Base-by-base conservation (phyloP, 305 asterid species). In the Fraxinus ornus region DNA sequence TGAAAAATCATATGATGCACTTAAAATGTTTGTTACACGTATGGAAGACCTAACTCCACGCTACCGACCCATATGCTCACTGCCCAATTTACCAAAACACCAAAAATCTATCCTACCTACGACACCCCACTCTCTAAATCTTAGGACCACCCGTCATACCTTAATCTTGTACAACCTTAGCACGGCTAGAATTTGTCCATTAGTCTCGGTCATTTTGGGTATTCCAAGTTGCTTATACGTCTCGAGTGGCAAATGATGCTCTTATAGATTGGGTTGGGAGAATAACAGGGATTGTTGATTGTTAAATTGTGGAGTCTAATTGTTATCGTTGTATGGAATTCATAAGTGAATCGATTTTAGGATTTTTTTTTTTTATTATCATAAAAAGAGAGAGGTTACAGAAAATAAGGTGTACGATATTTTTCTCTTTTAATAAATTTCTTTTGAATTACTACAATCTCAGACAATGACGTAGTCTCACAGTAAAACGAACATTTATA, bases 41-140 rank as follows among this genome's bases (percentile, higher is more conserved):
- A 83, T 86, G 93, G 88, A 87, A 79, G 88, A 73, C 86, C 83
- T 64, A 80, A 77, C 78, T 88, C 90, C 91, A 84, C 90, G 86
- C 83, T 57, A 0, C 35, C 83, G 81, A 79, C 86, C 89, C 86
- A 81, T 70, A 82, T 39, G 76, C 62, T 10, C 7, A 35, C 76
- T 41, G 76, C 30, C 83, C 76, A 83, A 15, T 73, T 83, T 74
- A 52, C 80, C 80, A 57, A 70, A 52, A 82, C 28, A 41, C 74
- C 81, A 62, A 71, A 13, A 15, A 80, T 22, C 78, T 78, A 32
- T 74, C 75, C 75, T 52, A 76, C 83, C 49, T 75, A 83, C 78
- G 80, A 79, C 81, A 6, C 75, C 32, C 68, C 49, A n/a, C 28
- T 9, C 12, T 52, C 32, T 52, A 17, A 21, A 17, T 15, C 5